These are phyloP conservation scores for Citrus hindsii DNA, from an alignment of 345 rosid genomes.

Conservation along the genomic window DNA sequence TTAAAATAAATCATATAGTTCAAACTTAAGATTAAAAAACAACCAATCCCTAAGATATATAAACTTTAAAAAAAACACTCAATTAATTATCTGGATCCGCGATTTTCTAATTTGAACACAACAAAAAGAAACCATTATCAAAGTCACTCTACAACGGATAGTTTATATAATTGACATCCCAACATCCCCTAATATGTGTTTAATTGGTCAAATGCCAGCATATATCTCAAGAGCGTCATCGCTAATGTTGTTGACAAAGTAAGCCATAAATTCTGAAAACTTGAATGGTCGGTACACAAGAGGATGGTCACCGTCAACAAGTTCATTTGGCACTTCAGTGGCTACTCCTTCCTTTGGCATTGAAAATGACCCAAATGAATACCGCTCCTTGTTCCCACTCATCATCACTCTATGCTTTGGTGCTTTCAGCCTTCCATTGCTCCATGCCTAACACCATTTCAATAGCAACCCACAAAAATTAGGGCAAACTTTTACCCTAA, in stretches of 20 bases:
- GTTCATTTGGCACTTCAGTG: constrained; percentile 30
- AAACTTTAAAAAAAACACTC: neutral
- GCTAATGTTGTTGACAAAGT: constrained; percentile 27
- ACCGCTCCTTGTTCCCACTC: constrained; percentile 35
- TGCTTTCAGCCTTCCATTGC: constrained; percentile 50
- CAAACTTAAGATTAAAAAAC: neutral
- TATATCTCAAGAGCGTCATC: constrained; percentile 43
- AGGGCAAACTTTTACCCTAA: neutral
- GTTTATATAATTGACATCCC: neutral
- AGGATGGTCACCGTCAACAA: constrained; percentile 48
- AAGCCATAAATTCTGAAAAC: constrained; percentile 36
- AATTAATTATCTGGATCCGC: neutral
- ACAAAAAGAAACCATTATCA: neutral
- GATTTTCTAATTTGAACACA: neutral
- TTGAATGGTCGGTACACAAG: constrained; percentile 42
- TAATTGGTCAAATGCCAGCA: constrained; percentile 19
- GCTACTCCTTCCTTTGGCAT: constrained; percentile 34
- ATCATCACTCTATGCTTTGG: constrained; percentile 48
- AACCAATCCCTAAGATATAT: too few relatives aligned
- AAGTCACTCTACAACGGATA: neutral
- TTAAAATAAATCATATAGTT: too few relatives aligned
- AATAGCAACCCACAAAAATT: neutral
- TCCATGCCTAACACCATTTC: constrained; percentile 37
- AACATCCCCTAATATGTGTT: neutral
- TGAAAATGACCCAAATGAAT: constrained; percentile 38